Base-by-base conservation (phyloP, 148 eudicot species). In the Diospyros kaki region DNA sequence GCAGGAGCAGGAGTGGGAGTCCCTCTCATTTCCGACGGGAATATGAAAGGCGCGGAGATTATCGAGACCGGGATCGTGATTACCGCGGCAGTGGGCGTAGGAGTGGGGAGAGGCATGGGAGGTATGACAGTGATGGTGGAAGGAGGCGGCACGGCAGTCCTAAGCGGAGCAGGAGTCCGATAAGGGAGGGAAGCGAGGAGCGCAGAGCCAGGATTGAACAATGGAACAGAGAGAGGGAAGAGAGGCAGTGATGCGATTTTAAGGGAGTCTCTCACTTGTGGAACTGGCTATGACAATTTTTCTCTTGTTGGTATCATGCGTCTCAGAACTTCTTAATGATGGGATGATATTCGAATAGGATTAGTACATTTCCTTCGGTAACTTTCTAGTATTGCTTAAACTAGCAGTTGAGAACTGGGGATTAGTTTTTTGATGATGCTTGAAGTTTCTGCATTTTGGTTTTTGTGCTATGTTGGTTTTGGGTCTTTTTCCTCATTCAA, bases 211-310 rank as follows among this genome's bases (percentile, higher is more conserved):
- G 84, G 79, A 88, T 88, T 79, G 91, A 80, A 80, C 85, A 88
- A 68, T 88, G 91, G 91, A 88, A 88, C 75, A 78, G 86, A 17
- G 86, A 88, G 76, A 81, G 85, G 15, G 92, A 88, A 58, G 84
- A 69, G 72, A 59, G 65, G 64, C 39, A 59, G 58, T 58, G 74
- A 71, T 56, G 9, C 14, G 41, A 58, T 44, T 71, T 44, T 58
- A 5, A 58, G 50, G 56, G 55, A 15, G 40, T 43, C 44, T n/a
- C 43, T 44, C 3, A 40, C 9, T 9, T 42, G 53, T 56, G 62
- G 10, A 71, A 64, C 41, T n/a, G 53, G 74, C 53, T 28, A 42
- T 43, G 53, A 52, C 74, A 58, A 28, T 44, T 71, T 58, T 17
- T 11, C 65, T 72, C 52, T 72, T 44, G 43, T 58, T 58, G 66